Conservation (phyloP, 202 grass and related monocot species). For the Panicum virgatum region DNA sequence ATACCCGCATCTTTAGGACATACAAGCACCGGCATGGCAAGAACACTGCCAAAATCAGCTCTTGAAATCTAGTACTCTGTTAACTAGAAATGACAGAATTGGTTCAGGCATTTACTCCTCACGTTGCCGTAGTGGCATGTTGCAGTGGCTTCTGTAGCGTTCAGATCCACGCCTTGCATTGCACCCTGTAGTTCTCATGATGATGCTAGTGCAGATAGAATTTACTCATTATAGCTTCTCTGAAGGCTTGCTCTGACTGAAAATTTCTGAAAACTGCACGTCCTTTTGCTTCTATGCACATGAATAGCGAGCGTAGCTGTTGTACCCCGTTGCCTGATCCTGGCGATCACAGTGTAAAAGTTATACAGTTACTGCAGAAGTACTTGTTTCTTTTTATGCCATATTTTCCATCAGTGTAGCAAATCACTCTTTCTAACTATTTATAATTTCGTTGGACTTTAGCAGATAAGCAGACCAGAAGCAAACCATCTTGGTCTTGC, state of each 20-base stretch:
- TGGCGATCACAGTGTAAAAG: too few relatives aligned
- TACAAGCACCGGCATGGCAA: background rate
- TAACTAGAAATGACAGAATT: background rate
- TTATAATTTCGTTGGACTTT: background rate
- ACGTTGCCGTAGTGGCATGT: too few relatives aligned
- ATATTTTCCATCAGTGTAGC: background rate
- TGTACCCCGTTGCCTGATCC: constrained; percentile 17
- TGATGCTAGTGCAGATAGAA: constrained; percentile 15
- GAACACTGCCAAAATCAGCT: background rate
- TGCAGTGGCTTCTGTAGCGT: background rate
- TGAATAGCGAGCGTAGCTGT: constrained; percentile 1
- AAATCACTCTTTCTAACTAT: constrained; percentile 10
- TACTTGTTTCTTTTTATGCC: background rate
- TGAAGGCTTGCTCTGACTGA: constrained; percentile 17
- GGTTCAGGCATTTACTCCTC: constrained; percentile 38
- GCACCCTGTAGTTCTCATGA: background rate
- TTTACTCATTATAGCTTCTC: constrained; percentile 20
- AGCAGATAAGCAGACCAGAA: constrained; percentile 40
- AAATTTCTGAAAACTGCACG: constrained; percentile 30
- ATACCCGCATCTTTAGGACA: background rate
- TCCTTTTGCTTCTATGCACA: constrained; percentile 27
- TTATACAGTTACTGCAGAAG: background rate
- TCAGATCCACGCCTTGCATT: constrained; percentile 2
- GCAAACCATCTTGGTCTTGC: constrained; percentile 8
- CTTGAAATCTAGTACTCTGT: background rate